Evolutionary conservation across 1,284 basidiomycete species (phyloP).

Genomic region (Rhodotorula sp.): DNA sequence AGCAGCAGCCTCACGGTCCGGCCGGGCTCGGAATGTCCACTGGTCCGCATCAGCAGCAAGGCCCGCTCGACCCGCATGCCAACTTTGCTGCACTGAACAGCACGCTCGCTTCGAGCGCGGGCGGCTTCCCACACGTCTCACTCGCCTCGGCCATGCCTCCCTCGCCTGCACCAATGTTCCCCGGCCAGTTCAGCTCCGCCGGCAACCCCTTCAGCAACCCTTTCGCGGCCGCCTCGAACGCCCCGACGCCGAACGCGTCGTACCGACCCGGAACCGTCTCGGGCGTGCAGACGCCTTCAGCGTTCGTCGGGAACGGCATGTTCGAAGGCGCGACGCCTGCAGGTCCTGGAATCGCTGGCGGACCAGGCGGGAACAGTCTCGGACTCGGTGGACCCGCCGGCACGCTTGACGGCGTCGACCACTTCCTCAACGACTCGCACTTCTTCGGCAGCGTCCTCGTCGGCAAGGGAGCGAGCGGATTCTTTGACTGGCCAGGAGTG

Average conservation of each 20-base stretch:
- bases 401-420: conserved; percentile 12
- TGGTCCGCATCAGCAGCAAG: background rate
- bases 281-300: conserved; percentile 23
- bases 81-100: background rate
- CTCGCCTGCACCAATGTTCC: conserved; percentile 8
- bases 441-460: conserved; percentile 27
- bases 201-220: conserved; percentile 22
- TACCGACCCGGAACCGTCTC: conserved; percentile 17
- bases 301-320: conserved; percentile 4
- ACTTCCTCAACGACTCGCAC: conserved; percentile 25
- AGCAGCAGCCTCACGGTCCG: background rate
- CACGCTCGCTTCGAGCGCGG: background rate
- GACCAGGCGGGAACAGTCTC: background rate
- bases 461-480: conserved; percentile 19
- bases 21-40: background rate
- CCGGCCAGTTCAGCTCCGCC: conserved; percentile 3
- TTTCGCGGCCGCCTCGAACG: conserved; percentile 9
- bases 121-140: conserved; percentile 8
- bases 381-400: background rate
- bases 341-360: background rate
- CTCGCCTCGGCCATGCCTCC: conserved; percentile 10
- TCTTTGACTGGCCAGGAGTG: conserved; percentile 24
- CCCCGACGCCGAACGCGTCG: conserved; percentile 7
- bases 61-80: background rate
- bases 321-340: conserved; percentile 6